Evolutionary conservation across 2,329 filamentous ascomycete species (phyloP).

Genomic region (Xylaria sp.): DNA sequence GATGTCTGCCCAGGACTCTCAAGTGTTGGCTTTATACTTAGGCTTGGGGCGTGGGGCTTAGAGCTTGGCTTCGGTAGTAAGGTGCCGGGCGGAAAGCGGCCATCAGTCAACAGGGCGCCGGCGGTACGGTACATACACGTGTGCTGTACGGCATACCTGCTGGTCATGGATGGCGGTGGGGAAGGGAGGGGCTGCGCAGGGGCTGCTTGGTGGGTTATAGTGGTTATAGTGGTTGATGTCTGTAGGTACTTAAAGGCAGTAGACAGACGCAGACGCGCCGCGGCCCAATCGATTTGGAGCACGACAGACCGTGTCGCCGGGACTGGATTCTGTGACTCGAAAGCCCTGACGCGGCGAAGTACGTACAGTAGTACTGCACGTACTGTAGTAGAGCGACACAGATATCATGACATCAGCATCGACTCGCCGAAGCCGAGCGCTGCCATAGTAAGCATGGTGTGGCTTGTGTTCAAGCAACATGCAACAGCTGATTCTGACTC

Average conservation of each 20-base stretch:
- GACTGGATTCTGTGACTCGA: conserved; percentile 20
- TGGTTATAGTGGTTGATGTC: too few relatives aligned
- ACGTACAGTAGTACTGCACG: neutral
- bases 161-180: conserved; percentile 18
- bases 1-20: too few relatives aligned
- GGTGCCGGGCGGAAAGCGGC: too few relatives aligned
- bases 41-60: too few relatives aligned
- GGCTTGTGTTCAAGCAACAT: neutral
- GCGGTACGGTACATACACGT: too few relatives aligned
- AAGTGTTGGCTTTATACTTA: too few relatives aligned
- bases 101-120: too few relatives aligned
- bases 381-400: neutral
- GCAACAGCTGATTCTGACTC: neutral
- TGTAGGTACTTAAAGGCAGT: too few relatives aligned
- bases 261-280: neutral
- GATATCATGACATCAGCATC: conserved; percentile 13
- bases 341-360: neutral
- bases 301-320: conserved; percentile 22
- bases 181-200: conserved; percentile 12
- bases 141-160: too few relatives aligned
- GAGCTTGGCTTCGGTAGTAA: too few relatives aligned
- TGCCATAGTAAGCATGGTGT: neutral
- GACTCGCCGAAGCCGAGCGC: neutral
- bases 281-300: conserved; percentile 23
- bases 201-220: too few relatives aligned